These are phyloP conservation scores for Xanthoconium purpureum DNA, from an alignment of 768 basidiomycete species.

Conservation along the genomic window DNA sequence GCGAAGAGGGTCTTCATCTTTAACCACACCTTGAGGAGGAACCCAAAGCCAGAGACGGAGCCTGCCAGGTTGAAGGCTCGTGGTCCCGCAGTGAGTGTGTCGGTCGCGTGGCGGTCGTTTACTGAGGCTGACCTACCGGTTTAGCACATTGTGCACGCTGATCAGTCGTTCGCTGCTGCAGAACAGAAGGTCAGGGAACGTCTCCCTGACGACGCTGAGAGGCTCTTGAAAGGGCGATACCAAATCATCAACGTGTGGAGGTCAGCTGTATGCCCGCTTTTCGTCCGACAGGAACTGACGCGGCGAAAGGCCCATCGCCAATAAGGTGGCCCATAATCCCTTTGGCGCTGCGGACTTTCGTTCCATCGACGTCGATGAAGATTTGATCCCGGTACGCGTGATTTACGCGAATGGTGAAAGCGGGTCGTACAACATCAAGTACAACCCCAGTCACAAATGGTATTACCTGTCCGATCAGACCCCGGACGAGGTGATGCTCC, in stretches of 20 bases:
- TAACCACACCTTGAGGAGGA: slow-evolving; percentile 1
- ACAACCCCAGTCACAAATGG: slow-evolving; percentile 37
- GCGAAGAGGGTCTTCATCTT: not conserved
- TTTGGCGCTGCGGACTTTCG: not conserved
- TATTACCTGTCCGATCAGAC: slow-evolving; percentile 34
- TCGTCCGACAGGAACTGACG: not conserved
- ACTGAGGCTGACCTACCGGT: not conserved
- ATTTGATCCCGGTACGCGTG: slow-evolving; percentile 21
- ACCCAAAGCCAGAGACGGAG: not conserved
- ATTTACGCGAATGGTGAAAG: slow-evolving; percentile 32
- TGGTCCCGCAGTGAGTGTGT: not conserved
- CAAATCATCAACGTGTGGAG: slow-evolving; percentile 47
- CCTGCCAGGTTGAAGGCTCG: not conserved
- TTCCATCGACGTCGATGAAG: not conserved
- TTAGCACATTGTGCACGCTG: not conserved
- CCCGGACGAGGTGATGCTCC: slow-evolving; percentile 17
- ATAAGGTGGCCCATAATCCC: slow-evolving; percentile 1
- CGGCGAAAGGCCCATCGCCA: not conserved
- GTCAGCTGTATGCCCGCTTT: not conserved
- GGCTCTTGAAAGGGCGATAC: slow-evolving; percentile 36
- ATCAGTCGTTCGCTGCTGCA: not conserved
- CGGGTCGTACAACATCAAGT: slow-evolving; percentile 23
- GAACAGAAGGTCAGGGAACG: slow-evolving; percentile 17
- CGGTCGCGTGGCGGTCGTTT: not conserved
- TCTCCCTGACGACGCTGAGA: slow-evolving; percentile 39